Evolutionary conservation across 805 yeast genomes (phyloP).

Genomic region (Clavispora santaluciae): DNA sequence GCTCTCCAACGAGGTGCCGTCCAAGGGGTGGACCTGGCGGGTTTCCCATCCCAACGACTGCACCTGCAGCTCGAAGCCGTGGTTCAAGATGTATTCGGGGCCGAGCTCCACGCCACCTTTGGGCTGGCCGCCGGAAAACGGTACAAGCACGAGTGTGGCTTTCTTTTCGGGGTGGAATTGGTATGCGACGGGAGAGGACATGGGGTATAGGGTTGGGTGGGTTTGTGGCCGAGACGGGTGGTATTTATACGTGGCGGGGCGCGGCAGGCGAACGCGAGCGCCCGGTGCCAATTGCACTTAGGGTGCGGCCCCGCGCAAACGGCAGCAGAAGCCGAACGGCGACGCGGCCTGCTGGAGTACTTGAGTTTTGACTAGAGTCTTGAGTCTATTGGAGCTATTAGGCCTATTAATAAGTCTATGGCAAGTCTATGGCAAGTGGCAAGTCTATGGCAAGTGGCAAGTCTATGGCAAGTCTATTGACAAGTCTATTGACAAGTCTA

Average conservation of each 20-base stretch:
- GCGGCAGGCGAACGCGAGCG: constrained; percentile 1
- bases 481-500: no score
- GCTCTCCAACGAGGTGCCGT: constrained; percentile 40
- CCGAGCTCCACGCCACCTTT: constrained; percentile 92
- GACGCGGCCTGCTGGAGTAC: no score
- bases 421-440: no score
- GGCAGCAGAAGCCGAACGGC: constrained; percentile 6
- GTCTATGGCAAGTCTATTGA: no score
- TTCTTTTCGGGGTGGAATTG: constrained; percentile 51
- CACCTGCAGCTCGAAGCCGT: constrained; percentile 64
- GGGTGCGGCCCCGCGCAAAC: not conserved
- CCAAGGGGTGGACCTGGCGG: constrained; percentile 49
- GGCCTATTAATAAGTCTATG: no score
- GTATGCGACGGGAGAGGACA: constrained; percentile 33
- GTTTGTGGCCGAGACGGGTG: not conserved
- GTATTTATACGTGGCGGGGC: not conserved
- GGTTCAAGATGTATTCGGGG: constrained; percentile 72
- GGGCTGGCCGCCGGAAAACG: constrained; percentile 95
- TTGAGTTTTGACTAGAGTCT: not conserved
- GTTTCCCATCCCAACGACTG: constrained; percentile 70
- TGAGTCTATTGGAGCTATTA: no score
- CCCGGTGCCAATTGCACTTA: constrained; percentile 1
- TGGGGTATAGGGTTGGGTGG: constrained; percentile 5
- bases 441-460: no score
- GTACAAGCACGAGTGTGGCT: constrained; percentile 77